phyloP scores from a whole-genome alignment of 306 rosid genomes.

The Canavalia gladiata region DNA sequence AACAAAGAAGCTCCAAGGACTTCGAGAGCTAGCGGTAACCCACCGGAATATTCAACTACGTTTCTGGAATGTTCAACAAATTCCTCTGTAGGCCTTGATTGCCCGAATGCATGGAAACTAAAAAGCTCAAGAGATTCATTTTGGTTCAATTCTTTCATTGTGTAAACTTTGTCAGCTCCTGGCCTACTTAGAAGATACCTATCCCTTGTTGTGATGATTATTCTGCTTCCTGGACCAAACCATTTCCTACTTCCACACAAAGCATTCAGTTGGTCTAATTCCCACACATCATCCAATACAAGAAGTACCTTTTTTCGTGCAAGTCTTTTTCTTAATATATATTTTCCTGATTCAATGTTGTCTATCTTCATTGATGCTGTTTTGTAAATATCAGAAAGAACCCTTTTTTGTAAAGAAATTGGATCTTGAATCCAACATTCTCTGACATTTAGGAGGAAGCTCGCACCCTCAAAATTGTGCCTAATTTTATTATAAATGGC shows the following conservation, averaged over 20 bases:
- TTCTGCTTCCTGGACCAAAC: constrained; percentile 30
- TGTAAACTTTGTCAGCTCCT: not conserved
- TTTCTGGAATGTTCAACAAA: not conserved
- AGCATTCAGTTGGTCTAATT: not conserved
- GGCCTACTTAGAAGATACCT: not conserved
- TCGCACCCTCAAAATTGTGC: not conserved
- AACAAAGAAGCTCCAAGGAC: constrained; percentile 5
- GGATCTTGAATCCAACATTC: not conserved
- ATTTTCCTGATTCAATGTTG: not conserved
- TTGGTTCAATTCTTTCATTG: not conserved
- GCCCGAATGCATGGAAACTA: not conserved
- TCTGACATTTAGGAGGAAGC: not conserved
- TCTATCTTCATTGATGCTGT: not conserved
- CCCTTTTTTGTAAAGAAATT: not conserved
- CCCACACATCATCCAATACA: constrained; percentile 27
- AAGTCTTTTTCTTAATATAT: not conserved
- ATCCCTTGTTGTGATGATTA: constrained; percentile 36
- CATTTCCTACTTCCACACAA: constrained; percentile 22
- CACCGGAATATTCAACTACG: not conserved
- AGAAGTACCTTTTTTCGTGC: not conserved
- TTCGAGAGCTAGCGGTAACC: constrained; percentile 40
- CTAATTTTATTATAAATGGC: not conserved
- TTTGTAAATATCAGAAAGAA: not conserved
- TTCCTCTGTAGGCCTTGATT: not conserved
- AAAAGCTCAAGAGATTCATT: constrained; percentile 35